Base-by-base conservation (phyloP, 164 flowering plant species). In the Magnolia officinalis region DNA sequence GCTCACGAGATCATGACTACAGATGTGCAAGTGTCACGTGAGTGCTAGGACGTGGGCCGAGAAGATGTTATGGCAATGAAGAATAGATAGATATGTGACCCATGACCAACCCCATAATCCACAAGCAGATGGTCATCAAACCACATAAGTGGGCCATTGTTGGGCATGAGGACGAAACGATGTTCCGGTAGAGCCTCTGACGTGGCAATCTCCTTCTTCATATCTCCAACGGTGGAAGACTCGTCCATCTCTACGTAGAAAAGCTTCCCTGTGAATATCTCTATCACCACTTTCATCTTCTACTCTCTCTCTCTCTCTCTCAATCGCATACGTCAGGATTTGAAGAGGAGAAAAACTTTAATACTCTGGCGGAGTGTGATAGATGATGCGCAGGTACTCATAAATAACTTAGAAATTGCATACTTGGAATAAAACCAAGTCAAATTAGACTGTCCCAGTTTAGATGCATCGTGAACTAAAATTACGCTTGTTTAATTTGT, bases 241-340 rank as follows among this genome's bases (percentile, higher is more conserved):
- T 69, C 71, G 2, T 31, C 71, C 1, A 69, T 69, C 50, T 69
- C 71, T 16, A 31, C 71, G 18, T 69, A n/a, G 50, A 69, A 37
- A 69, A 37, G 49, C 49, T n/a, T 69, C n/a, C 50, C 71, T 37
- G 71, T 69, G 50, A 69, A 69, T 69, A 69, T 69, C 71, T 69
- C 71, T 16, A 69, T 37, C 19, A 37, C 19, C 13, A 69, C 49
- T 37, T 31, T 69, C 71, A 69, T 69, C 19, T 64, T 21, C 67
- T 26, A 9, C 13, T 55, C 61, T 55, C 45, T 37, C 45, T 37
- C 45, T 37, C 45, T 37, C 45, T 37, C 45, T 26, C 1, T 1
- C 29, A 26, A 26, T 37, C 45, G 45, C 6, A 3, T 37, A 4
- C 45, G 45, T 37, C 45, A 37, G 45, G 45, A 37, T 37, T 37